Evolutionary conservation across 2,329 filamentous ascomycete species (phyloP), one percentile per base, ranked within the genome.

Genomic region (Aspergillus fumigatus): DNA sequence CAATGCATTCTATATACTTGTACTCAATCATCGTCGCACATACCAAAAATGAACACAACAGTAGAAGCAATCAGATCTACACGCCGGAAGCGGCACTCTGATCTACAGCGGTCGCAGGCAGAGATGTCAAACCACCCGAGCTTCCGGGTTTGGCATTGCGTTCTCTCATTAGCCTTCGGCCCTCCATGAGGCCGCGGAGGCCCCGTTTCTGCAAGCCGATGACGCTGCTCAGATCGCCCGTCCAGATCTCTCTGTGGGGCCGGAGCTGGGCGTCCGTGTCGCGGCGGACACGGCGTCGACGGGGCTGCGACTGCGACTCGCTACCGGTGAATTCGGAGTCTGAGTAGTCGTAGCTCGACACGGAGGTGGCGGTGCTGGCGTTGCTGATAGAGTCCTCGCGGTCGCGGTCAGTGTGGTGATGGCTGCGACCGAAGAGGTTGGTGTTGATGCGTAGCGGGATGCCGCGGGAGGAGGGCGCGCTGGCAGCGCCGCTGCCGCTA

Each of bases 121-220:
- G 6, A 25, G 52, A 21, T 8, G 38, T 26, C 43, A 29, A 41
- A 48, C 59, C 65, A 6, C 64, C 55, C 10, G 53, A 52, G 45
- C 66, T 70, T 2, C 67, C 52, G 1, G 70, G 69, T 51, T 72
- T 73, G 6, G 62, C 74, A 11, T 81, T 82, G 61, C 90, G 80
- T 72, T 96, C 91, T 48, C 92, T 81, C 79, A 97, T 81, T 79
- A 97, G 86, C 58, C 93, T 82, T 48, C 93, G 80, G 3, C 93
- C 93, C 73, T 97, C 94, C 94, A 99, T 97, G 63, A 99, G 74
- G 0, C 94, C 94, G 57, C 93, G 82, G 38, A 99, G 74, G 0
- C 94, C 94, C 53, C 94, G 83, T 79, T 99, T 99, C 79, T 99
- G 94, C 62, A 99, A 72, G 0, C 94, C 94, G 64, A 99, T 96